Evolutionary conservation across 2,329 filamentous ascomycete genomes (phyloP).

Genomic region (Trichoderma guizhouense): DNA sequence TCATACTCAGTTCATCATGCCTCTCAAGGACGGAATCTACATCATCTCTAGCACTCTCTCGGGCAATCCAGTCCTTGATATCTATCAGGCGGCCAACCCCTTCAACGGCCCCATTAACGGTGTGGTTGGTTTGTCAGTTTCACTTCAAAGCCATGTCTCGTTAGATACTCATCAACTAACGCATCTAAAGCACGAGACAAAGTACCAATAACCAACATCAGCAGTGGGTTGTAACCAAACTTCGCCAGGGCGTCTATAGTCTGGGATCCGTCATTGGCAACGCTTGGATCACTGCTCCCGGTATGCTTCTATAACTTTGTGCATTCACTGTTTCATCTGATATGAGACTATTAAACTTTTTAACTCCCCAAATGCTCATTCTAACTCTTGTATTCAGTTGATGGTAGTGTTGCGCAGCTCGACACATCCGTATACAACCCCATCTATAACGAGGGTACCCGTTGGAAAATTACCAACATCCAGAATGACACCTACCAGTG

Average conservation of each 20-base stretch:
- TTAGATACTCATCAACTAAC: not conserved
- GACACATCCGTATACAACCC: constrained; percentile 9
- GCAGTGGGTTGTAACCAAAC: constrained; percentile 2
- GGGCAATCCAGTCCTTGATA: constrained; percentile 1
- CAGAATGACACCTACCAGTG: not conserved
- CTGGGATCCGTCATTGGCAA: not conserved
- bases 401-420: constrained; percentile 2
- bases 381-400: not conserved
- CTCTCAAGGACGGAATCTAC: constrained; percentile 2
- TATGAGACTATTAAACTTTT: not conserved
- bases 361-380: not conserved
- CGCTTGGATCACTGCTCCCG: constrained; percentile 4
- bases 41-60: not conserved
- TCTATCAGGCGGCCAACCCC: not conserved
- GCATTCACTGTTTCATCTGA: not conserved
- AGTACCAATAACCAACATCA: not conserved
- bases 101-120: not conserved
- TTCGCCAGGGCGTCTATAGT: constrained; percentile 4
- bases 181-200: not conserved
- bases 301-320: not conserved
- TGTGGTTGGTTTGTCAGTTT: not conserved
- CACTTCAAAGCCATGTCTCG: too few species aligned
- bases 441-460: not conserved
- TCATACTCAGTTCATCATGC: not conserved
- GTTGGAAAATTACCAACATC: not conserved